Conservation (phyloP, 2,329 filamentous ascomycete species). For the Capronia epimyces region DNA sequence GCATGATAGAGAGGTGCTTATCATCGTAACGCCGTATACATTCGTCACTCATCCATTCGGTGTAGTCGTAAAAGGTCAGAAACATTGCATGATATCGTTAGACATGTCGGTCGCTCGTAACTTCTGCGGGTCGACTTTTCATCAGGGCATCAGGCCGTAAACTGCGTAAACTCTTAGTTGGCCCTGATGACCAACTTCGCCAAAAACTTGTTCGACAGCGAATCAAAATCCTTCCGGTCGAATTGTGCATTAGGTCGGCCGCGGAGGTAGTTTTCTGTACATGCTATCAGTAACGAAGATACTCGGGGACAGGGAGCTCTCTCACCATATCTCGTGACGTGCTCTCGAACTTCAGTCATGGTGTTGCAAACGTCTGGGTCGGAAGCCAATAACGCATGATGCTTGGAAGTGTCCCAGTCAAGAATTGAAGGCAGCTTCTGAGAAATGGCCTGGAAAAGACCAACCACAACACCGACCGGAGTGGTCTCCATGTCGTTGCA, state of each 20-base stretch:
- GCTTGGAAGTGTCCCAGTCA: conserved; percentile 89
- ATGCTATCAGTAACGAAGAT: not conserved
- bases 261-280: conserved; percentile 75
- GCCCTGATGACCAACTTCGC: conserved; percentile 94
- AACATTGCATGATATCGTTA: conserved; percentile 20
- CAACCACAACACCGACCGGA: conserved; percentile 91
- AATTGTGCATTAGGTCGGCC: conserved; percentile 75
- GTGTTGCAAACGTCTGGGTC: conserved; percentile 89
- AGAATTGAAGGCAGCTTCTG: conserved; percentile 89
- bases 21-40: conserved; percentile 17
- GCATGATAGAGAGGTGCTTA: conserved; percentile 7
- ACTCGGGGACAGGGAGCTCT: conserved; percentile 23
- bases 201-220: conserved; percentile 92
- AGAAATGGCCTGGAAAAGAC: conserved; percentile 94
- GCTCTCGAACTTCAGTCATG: conserved; percentile 89
- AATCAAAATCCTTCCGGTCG: conserved; percentile 88
- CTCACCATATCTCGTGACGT: conserved; percentile 91
- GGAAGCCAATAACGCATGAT: conserved; percentile 84
- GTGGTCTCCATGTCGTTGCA: conserved; percentile 95
- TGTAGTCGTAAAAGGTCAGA: conserved; percentile 16
- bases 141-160: conserved; percentile 11
- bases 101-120: conserved; percentile 19
- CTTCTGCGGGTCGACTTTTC: conserved; percentile 13
- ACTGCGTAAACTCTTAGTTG: conserved; percentile 8
- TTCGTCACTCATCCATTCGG: conserved; percentile 23